Evolutionary conservation across 2,329 filamentous ascomycete species (phyloP).

Genomic region (Fusarium proliferatum): DNA sequence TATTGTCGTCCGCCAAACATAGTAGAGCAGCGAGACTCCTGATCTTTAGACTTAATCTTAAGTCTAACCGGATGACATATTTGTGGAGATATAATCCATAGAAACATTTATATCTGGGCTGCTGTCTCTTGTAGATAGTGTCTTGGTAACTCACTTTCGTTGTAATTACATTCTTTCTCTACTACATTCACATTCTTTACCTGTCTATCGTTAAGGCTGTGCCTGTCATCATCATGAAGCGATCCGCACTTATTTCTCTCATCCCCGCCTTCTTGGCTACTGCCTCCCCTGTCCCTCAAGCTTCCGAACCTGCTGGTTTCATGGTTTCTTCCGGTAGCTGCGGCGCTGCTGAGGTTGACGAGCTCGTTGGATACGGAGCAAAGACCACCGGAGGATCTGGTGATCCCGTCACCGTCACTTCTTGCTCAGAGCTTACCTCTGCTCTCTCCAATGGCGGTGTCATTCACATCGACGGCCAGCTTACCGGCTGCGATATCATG

Average conservation of each 20-base stretch:
- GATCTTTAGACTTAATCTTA: constrained; percentile 26
- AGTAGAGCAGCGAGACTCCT: not conserved
- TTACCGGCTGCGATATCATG: constrained; percentile 54
- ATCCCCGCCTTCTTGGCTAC: constrained; percentile 38
- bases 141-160: constrained; percentile 4
- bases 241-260: constrained; percentile 37
- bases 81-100: not conserved
- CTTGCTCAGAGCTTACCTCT: constrained; percentile 54
- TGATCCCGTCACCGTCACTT: constrained; percentile 57
- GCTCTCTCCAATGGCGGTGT: constrained; percentile 55
- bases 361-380: constrained; percentile 46
- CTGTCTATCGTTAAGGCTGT: constrained; percentile 25
- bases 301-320: not conserved
- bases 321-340: constrained; percentile 25
- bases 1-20: constrained; percentile 38
- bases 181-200: constrained; percentile 18
- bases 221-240: constrained; percentile 36
- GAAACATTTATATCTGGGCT: not conserved
- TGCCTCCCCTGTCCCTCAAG: constrained; percentile 9
- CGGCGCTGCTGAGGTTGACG: constrained; percentile 27
- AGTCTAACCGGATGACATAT: not conserved
- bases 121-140: not conserved
- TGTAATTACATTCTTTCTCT: constrained; percentile 2
- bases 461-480: constrained; percentile 56
- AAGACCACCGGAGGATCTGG: constrained; percentile 60